These are phyloP conservation scores for Chloromonas sp. DNA, from an alignment of 163 green algal genomes.

Conservation along the genomic window DNA sequence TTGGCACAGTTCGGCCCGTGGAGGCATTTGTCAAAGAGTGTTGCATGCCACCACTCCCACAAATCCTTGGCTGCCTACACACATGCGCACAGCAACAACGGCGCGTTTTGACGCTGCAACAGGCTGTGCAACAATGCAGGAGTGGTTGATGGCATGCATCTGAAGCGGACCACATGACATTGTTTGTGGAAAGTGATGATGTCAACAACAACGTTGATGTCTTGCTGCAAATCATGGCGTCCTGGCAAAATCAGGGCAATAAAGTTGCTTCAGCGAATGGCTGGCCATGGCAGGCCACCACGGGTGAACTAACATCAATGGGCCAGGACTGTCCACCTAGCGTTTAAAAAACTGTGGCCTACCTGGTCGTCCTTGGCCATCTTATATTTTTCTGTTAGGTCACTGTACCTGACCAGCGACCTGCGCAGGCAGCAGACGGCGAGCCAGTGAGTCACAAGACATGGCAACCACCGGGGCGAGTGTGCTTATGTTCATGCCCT, in stretches of 20 bases:
- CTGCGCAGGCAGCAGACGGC: background rate
- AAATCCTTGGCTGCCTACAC: conserved; percentile 34
- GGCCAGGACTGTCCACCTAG: too few relatives aligned
- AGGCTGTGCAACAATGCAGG: background rate
- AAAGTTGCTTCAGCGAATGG: background rate
- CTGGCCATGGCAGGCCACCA: background rate
- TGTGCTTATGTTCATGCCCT: too few relatives aligned
- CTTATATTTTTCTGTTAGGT: conserved; percentile 1
- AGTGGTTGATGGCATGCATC: background rate
- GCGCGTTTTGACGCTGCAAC: too few relatives aligned
- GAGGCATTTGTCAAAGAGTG: conserved; percentile 32
- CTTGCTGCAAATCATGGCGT: background rate
- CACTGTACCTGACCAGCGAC: background rate
- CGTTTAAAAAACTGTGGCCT: background rate
- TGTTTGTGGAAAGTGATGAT: too few relatives aligned
- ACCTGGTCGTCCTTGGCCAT: background rate
- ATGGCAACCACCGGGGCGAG: too few relatives aligned
- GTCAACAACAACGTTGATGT: background rate
- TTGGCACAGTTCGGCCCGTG: conserved; percentile 39
- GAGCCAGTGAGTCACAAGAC: too few relatives aligned
- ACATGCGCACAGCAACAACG: background rate
- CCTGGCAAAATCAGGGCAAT: background rate
- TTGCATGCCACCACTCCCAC: conserved; percentile 54
- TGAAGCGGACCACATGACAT: background rate
- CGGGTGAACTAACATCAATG: background rate